Evolutionary conservation across 345 rosid species (phyloP), one percentile per base, ranked within the genome.

Genomic region (Physaria fendleri): DNA sequence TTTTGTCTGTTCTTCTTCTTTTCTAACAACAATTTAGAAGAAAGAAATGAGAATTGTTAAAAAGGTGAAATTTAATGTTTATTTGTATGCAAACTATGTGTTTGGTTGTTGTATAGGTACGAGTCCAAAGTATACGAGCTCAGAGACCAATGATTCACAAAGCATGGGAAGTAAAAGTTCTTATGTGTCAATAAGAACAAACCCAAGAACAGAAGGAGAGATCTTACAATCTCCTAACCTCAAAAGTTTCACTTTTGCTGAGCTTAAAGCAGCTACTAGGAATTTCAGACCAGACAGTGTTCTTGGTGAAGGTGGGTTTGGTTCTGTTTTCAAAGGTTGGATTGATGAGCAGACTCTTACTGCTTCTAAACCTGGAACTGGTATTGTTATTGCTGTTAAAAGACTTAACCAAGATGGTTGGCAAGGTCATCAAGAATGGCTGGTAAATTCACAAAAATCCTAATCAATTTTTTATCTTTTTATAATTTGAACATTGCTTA

Each of bases 251-350:
- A 50, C 46, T 41, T 83, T 78, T 33, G 42, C 63, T 37, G 84
- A 86, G 57, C 84, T 86, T 14, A 86, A 77, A 70, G 50, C 74
- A 57, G 84, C 95, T 8, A 86, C 95, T 8, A 79, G 95, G 70
- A 86, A 81, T 63, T 86, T 86, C 60, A 78, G 87, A 42, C 84
- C 87, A 2, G 95, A 86, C 16, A 86, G 85, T 71, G 95, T 86
- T 65, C 59, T 86, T 66, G 95, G 95, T 27, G 95, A 86, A 77
- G 95, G 95, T 57, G 95, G 95, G 5, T 86, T 86, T 50, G 95
- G 95, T 56, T 83, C 81, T n/a, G 95, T 86, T n/a, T 86, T 86
- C 37, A 86, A 86, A 66, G 95, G 95, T 18, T 86, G 95, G 95
- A 78, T 83, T 35, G 95, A 86, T 63, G 84, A 78, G 47, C 71